Evolutionary conservation across 2,329 filamentous ascomycete genomes (phyloP).

Genomic region (Pseudogymnoascus sp.): DNA sequence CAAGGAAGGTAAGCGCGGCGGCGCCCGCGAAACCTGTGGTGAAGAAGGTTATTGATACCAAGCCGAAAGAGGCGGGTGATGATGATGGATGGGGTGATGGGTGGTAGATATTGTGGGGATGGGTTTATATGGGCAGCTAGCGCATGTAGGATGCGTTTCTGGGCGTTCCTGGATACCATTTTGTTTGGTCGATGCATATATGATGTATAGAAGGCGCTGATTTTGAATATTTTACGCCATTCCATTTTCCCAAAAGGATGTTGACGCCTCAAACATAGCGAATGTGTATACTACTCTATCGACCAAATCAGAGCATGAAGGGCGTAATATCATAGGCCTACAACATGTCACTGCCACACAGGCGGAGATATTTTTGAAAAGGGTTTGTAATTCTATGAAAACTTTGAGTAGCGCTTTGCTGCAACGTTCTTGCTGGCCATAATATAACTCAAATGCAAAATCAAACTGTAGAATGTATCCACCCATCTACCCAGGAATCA

Average conservation of each 20-base stretch:
- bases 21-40: conserved; percentile 31
- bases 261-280: background rate
- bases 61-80: conserved; percentile 50
- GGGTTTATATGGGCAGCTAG: conserved; percentile 2
- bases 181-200: background rate
- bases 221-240: background rate
- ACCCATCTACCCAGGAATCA: background rate
- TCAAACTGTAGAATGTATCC: background rate
- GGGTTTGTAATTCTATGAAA: background rate
- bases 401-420: background rate
- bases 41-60: conserved; percentile 61
- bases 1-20: conserved; percentile 24
- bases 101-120: conserved; percentile 38
- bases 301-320: background rate
- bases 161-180: conserved; percentile 10
- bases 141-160: background rate
- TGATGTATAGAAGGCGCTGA: background rate
- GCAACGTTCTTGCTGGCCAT: background rate
- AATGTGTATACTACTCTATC: background rate
- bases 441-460: background rate
- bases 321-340: background rate
- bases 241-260: background rate
- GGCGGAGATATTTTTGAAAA: background rate
- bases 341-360: background rate
- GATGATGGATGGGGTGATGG: conserved; percentile 58